phyloP scores from a whole-genome alignment of 495 filamentous ascomycete genomes.

The Trichoderma gamsii region DNA sequence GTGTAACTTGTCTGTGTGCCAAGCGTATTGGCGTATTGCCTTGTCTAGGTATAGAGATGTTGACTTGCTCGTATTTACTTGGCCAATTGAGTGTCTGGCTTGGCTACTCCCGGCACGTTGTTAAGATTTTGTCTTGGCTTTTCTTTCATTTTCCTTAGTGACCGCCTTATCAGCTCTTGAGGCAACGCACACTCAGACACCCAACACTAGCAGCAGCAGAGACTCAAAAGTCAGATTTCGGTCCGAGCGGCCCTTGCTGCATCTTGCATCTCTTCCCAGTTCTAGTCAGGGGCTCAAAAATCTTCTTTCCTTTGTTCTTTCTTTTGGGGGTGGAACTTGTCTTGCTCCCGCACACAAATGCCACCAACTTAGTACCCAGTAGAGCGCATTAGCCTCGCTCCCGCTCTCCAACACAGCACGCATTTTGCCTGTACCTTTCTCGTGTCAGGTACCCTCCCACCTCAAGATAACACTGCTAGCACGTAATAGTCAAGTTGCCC shows the following conservation, averaged over 20 bases:
- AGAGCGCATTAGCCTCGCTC: no score
- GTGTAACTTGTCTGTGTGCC: neutral
- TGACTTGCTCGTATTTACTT: no score
- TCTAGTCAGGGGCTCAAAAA: slow-evolving; percentile 11
- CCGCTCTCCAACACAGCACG: no score
- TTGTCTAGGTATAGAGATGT: no score
- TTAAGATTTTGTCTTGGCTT: no score
- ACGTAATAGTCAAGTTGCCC: neutral
- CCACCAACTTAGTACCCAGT: no score
- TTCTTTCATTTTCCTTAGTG: neutral
- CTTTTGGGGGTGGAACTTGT: neutral
- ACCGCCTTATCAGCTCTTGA: neutral
- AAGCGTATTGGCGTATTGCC: neutral
- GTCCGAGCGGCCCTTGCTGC: slow-evolving; percentile 7
- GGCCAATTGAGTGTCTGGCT: no score
- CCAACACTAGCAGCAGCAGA: neutral
- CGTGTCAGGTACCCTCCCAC: neutral
- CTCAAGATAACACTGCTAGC: neutral
- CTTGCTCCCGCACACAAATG: no score
- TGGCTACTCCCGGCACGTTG: no score
- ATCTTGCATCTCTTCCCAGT: neutral
- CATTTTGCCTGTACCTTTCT: no score
- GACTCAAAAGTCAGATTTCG: neutral
- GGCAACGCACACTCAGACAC: neutral
- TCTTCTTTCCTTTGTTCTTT: neutral